Evolutionary conservation across 2,329 filamentous ascomycete species (phyloP).

Genomic region (Penicillium psychrosexuale): DNA sequence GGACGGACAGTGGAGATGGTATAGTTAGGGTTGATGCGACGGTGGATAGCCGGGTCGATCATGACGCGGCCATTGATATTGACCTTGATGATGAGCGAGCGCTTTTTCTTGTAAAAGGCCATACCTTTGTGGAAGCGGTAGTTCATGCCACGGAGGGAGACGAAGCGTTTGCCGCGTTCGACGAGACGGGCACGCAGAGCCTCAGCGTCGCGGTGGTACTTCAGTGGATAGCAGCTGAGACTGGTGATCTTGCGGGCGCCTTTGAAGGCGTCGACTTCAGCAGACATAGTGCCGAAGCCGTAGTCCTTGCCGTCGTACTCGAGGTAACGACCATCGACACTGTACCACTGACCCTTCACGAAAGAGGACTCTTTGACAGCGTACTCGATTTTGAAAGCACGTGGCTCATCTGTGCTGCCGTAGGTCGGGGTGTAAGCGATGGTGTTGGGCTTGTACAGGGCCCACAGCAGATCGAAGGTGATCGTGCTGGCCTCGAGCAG

Average conservation of each 20-base stretch:
- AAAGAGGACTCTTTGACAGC: conserved; percentile 68
- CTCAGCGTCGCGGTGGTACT: conserved; percentile 72
- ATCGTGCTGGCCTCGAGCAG: conserved; percentile 79
- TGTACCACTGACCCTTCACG: conserved; percentile 71
- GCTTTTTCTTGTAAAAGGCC: conserved; percentile 80
- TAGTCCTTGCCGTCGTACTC: conserved; percentile 87
- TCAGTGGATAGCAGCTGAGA: conserved; percentile 70
- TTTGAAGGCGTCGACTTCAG: conserved; percentile 71
- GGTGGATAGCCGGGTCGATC: conserved; percentile 79
- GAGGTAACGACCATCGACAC: conserved; percentile 70
- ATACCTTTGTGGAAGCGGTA: conserved; percentile 81
- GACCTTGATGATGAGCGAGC: conserved; percentile 65
- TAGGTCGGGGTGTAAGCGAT: conserved; percentile 76
- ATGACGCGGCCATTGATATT: conserved; percentile 85
- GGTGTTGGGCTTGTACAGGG: conserved; percentile 81
- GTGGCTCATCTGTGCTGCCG: conserved; percentile 69
- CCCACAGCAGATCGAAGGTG: conserved; percentile 86
- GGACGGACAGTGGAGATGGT: conserved; percentile 70
- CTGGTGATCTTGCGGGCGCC: conserved; percentile 79
- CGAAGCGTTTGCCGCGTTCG: conserved; percentile 80
- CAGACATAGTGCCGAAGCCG: conserved; percentile 68
- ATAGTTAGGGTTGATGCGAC: conserved; percentile 84
- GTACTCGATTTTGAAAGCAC: conserved; percentile 77
- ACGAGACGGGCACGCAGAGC: conserved; percentile 65
- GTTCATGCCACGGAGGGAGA: conserved; percentile 74